A percentile compares a stretch with the other conserved stretches of the same genome.
These are phyloP conservation scores for Pulicaria dysenterica DNA, from an alignment of 129 eudicot species.

Conservation along the genomic window DNA sequence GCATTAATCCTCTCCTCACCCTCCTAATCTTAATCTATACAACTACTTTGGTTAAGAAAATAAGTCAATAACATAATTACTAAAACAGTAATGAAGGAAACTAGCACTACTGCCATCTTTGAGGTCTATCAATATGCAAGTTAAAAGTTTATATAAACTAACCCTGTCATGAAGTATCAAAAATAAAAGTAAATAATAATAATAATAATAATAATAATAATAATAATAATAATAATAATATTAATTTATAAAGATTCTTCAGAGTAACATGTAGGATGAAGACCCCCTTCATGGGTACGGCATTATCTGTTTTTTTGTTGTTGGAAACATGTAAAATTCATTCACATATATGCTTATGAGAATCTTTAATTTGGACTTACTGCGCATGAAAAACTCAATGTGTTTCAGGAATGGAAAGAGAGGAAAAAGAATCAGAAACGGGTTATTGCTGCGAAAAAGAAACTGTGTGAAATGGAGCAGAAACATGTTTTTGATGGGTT, in stretches of 20 bases:
- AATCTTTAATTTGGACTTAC: conserved; percentile 3
- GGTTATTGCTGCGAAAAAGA: conserved; percentile 92
- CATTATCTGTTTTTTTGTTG: no score
- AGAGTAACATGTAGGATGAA: not conserved
- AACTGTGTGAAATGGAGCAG: conserved; percentile 83
- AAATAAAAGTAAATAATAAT: not conserved
- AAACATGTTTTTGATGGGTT: conserved; percentile 92
- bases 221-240: not conserved
- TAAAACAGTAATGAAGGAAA: no score
- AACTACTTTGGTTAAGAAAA: no score
- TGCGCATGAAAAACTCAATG: conserved; percentile 23
- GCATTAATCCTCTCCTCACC: no score
- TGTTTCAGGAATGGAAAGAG: conserved; percentile 91
- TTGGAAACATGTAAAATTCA: not conserved
- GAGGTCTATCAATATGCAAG: no score
- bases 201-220: not conserved
- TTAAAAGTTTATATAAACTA: no score
- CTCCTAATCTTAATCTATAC: no score
- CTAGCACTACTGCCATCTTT: no score
- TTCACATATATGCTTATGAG: conserved; percentile 9
- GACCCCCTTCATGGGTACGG: not conserved
- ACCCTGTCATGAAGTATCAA: not conserved
- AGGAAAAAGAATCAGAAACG: conserved; percentile 78
- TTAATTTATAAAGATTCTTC: not conserved
- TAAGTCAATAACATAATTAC: no score